Percentiles rank a stretch among this genome's conserved stretches.
Evolutionary conservation across 2,329 filamentous ascomycete genomes (phyloP).

Genomic region (Aspergillus phoenicis): DNA sequence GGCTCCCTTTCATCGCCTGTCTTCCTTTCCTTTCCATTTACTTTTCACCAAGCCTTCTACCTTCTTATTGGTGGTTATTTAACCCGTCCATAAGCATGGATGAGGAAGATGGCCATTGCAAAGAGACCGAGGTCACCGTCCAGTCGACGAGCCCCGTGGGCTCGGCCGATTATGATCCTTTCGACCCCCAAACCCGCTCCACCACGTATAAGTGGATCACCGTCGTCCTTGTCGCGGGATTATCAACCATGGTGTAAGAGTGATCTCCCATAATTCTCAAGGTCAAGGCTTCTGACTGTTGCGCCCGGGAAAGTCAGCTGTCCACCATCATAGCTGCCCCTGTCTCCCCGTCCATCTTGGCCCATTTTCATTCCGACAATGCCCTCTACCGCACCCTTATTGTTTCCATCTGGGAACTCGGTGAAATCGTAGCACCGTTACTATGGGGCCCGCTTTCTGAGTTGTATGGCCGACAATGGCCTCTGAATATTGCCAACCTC

Average conservation of each 20-base stretch:
- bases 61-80: neutral
- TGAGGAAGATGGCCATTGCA: neutral
- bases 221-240: neutral
- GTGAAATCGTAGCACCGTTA: conserved; percentile 14
- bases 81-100: neutral
- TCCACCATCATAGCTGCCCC: conserved; percentile 9
- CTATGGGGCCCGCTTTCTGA: conserved; percentile 16
- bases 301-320: neutral
- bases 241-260: conserved; percentile 1
- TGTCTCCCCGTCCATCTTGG: conserved; percentile 1
- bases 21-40: neutral
- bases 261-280: neutral
- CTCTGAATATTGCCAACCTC: conserved; percentile 18
- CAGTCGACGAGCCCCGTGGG: neutral
- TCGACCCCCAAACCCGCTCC: conserved; percentile 2
- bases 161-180: neutral
- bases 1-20: no score
- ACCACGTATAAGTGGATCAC: conserved; percentile 2
- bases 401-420: conserved; percentile 12
- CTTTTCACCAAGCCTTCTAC: neutral
- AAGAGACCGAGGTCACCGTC: neutral
- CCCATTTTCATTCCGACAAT: conserved; percentile 5
- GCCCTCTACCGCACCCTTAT: conserved; percentile 8
- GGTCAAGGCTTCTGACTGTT: neutral
- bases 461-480: conserved; percentile 12